Conservation (phyloP, 306 rosid species). For the Arachis hypogaea region DNA sequence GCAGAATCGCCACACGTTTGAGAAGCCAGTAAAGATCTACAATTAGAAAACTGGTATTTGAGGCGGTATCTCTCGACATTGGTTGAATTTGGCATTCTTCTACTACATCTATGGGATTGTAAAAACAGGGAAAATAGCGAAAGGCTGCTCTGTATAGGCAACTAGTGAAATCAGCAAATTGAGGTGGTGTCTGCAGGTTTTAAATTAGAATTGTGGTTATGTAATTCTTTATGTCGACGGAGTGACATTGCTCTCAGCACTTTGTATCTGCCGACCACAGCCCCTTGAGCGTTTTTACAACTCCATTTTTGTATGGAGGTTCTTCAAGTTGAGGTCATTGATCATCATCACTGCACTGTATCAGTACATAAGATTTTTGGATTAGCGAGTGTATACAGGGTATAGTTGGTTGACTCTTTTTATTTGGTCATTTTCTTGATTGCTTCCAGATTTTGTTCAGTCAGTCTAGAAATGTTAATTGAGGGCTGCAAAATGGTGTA, state of each 20-base stretch:
- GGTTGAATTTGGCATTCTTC: slow-evolving; percentile 52
- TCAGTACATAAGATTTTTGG: slow-evolving; percentile 75
- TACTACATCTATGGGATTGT: slow-evolving; percentile 44
- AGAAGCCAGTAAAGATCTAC: slow-evolving; percentile 92
- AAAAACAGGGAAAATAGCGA: slow-evolving; percentile 44
- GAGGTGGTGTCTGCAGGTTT: slow-evolving; percentile 56
- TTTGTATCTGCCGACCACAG: slow-evolving; percentile 49
- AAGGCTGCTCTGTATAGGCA: slow-evolving; percentile 50
- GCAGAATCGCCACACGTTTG: slow-evolving; percentile 87
- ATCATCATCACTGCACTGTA: slow-evolving; percentile 55
- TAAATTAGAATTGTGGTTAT: slow-evolving; percentile 57
- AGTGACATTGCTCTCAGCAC: slow-evolving; percentile 46
- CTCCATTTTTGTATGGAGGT: slow-evolving; percentile 49
- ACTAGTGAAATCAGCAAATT: slow-evolving; percentile 49
- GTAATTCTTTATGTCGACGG: slow-evolving; percentile 70
- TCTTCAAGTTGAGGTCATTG: slow-evolving; percentile 54
- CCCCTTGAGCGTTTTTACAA: slow-evolving; percentile 48
- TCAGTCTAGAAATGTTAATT: slow-evolving; percentile 37
- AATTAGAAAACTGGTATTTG: slow-evolving; percentile 57
- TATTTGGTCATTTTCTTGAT: slow-evolving; percentile 32
- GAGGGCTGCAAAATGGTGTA: slow-evolving; percentile 51
- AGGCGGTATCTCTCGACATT: slow-evolving; percentile 34
- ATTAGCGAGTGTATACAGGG: slow-evolving; percentile 69
- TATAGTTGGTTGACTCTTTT: slow-evolving; percentile 59
- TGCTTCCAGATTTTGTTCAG: slow-evolving; percentile 48